Percentiles rank a stretch among this genome's conserved stretches.
Evolutionary conservation across 352 stramenopile species (phyloP).

Genomic region (Pythium phragmitis): DNA sequence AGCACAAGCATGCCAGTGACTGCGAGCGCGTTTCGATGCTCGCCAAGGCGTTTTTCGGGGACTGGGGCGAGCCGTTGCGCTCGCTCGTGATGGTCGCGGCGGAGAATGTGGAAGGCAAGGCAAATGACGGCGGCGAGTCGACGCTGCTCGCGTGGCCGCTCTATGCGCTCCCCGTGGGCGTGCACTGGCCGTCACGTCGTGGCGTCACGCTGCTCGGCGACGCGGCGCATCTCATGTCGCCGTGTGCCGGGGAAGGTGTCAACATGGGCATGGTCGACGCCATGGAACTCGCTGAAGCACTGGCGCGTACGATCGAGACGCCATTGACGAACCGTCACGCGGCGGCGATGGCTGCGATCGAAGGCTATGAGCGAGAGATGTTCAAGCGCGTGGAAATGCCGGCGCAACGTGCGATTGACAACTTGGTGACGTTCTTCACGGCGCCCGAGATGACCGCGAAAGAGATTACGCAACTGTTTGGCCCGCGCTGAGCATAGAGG

Average conservation of each 20-base stretch:
- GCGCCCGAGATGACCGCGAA: constrained; percentile 10
- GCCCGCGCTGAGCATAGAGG: neutral
- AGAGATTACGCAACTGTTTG: constrained; percentile 5
- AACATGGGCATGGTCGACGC: constrained; percentile 36
- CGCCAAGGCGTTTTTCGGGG: neutral
- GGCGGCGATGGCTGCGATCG: constrained; percentile 2
- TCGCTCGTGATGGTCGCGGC: constrained; percentile 3
- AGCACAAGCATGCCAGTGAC: neutral
- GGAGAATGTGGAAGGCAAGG: neutral
- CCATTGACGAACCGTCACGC: neutral
- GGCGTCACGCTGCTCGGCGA: constrained; percentile 34
- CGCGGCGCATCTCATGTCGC: constrained; percentile 39
- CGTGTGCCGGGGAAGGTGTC: constrained; percentile 34
- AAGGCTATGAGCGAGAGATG: constrained; percentile 19
- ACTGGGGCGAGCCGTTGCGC: constrained; percentile 14
- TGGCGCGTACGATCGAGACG: neutral
- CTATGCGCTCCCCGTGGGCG: constrained; percentile 18
- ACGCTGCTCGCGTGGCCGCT: constrained; percentile 11
- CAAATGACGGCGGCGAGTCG: neutral
- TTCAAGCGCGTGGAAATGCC: constrained; percentile 11
- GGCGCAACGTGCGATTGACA: constrained; percentile 1
- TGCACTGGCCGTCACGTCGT: constrained; percentile 5
- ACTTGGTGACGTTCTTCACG: constrained; percentile 8
- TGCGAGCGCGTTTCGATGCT: constrained; percentile 5
- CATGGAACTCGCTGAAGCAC: constrained; percentile 15